Percentiles rank a stretch among this genome's conserved stretches.
These are phyloP conservation scores for Blastocystis hominis DNA, from an alignment of 352 stramenopile genomes.

Conservation along the genomic window DNA sequence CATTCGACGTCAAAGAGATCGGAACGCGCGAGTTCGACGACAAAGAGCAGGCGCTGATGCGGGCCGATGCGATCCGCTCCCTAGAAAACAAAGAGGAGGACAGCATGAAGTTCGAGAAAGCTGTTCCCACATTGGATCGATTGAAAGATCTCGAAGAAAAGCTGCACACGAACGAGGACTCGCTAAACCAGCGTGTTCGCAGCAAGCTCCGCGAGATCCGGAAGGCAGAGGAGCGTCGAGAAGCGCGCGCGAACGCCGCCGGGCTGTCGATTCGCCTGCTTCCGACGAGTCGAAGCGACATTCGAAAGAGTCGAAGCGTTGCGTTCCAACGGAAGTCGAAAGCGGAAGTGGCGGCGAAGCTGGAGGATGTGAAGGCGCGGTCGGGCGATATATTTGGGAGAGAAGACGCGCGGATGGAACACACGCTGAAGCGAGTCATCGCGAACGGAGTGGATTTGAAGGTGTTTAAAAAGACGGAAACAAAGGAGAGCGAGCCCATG, in stretches of 20 bases:
- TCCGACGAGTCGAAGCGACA: slow-evolving; percentile 48
- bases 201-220: slow-evolving; percentile 29
- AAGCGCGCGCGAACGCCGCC: neutral
- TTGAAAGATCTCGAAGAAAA: slow-evolving; percentile 67
- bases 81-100: slow-evolving; percentile 73
- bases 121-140: slow-evolving; percentile 64
- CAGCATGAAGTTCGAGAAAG: slow-evolving; percentile 64
- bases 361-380: neutral
- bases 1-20: slow-evolving; percentile 59
- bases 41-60: slow-evolving; percentile 63
- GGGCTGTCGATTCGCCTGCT: slow-evolving; percentile 35
- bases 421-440: slow-evolving; percentile 15
- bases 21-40: slow-evolving; percentile 57
- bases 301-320: neutral
- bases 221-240: slow-evolving; percentile 36
- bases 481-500: neutral
- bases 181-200: slow-evolving; percentile 63
- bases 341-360: slow-evolving; percentile 22
- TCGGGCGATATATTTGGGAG: slow-evolving; percentile 14
- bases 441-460: slow-evolving; percentile 9
- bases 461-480: slow-evolving; percentile 32
- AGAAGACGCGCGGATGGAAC: neutral
- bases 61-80: slow-evolving; percentile 68
- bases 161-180: slow-evolving; percentile 70
- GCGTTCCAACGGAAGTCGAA: slow-evolving; percentile 18